These are phyloP conservation scores for Chenopodium berlandieri DNA, from an alignment of 148 eudicot species.

Conservation along the genomic window DNA sequence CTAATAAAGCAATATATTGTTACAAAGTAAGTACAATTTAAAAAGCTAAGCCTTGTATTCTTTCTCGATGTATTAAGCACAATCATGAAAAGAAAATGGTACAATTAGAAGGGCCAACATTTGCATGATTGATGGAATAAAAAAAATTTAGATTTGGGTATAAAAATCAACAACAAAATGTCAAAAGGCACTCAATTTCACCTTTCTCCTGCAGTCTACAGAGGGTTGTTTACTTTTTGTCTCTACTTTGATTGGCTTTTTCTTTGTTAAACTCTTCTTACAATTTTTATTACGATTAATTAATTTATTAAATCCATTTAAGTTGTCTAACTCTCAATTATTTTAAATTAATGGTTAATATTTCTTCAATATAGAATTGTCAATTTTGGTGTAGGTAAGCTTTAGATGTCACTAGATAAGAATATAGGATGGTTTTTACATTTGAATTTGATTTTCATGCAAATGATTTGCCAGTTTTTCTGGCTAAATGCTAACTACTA, in stretches of 20 bases:
- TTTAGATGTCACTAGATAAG: neutral
- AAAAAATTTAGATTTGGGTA: neutral
- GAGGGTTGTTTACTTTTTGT: slow-evolving; percentile 13
- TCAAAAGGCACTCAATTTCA: slow-evolving; percentile 27
- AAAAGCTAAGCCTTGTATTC: slow-evolving; percentile 1
- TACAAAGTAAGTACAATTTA: no score
- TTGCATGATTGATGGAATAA: slow-evolving; percentile 32
- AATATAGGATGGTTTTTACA: neutral
- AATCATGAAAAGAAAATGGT: slow-evolving; percentile 13
- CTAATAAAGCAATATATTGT: neutral
- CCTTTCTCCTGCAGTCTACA: neutral
- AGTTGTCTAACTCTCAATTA: neutral
- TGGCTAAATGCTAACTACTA: neutral
- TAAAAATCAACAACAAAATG: slow-evolving; percentile 4
- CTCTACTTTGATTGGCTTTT: slow-evolving; percentile 10
- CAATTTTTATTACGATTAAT: no score
- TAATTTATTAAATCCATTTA: neutral
- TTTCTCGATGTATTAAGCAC: slow-evolving; percentile 14
- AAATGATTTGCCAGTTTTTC: neutral
- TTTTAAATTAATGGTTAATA: neutral
- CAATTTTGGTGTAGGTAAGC: neutral
- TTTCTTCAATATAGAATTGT: neutral
- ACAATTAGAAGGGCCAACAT: slow-evolving; percentile 10
- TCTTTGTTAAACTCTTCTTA: slow-evolving; percentile 10
- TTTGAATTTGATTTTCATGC: neutral